These are phyloP conservation scores for Daldinia grandis DNA, from an alignment of 495 filamentous ascomycete genomes.

Conservation along the genomic window DNA sequence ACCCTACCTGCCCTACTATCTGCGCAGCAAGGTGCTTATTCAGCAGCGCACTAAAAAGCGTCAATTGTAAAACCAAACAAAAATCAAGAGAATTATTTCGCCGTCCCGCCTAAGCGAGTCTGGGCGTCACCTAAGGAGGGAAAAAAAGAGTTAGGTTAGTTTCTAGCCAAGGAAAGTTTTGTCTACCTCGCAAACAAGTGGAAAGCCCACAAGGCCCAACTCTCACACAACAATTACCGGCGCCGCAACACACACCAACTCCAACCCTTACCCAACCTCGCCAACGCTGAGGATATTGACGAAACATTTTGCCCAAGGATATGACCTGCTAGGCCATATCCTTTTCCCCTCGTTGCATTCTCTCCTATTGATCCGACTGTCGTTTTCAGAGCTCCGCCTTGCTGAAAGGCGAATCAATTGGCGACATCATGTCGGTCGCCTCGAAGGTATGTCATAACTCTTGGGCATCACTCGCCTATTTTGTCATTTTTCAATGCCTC, in stretches of 20 bases:
- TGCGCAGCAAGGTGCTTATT: constrained; percentile 14
- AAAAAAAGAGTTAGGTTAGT: constrained; percentile 22
- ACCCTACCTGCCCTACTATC: constrained; percentile 34
- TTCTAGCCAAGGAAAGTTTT: constrained; percentile 27
- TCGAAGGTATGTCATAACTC: constrained; percentile 62
- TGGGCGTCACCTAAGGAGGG: constrained; percentile 4
- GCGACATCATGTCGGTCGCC: constrained; percentile 70
- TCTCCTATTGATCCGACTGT: constrained; percentile 46
- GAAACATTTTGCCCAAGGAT: constrained; percentile 34
- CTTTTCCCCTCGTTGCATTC: constrained; percentile 39
- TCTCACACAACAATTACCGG: constrained; percentile 23
- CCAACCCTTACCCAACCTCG: constrained; percentile 19
- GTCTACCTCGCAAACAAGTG: constrained; percentile 20
- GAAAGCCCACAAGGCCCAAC: constrained; percentile 12
- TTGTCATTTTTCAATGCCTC: neutral
- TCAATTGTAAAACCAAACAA: constrained; percentile 19
- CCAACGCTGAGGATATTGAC: constrained; percentile 24
- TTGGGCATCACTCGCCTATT: constrained; percentile 6
- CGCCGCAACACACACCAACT: constrained; percentile 16
- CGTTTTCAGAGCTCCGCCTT: constrained; percentile 52
- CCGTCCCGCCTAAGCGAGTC: constrained; percentile 38
- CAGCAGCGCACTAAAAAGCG: constrained; percentile 38
- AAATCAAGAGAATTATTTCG: constrained; percentile 30
- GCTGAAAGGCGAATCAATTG: constrained; percentile 57
- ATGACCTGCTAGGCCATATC: constrained; percentile 49